Evolutionary conservation across 2,329 filamentous ascomycete species (phyloP).

Genomic region (Torrubiella hemipterigena): DNA sequence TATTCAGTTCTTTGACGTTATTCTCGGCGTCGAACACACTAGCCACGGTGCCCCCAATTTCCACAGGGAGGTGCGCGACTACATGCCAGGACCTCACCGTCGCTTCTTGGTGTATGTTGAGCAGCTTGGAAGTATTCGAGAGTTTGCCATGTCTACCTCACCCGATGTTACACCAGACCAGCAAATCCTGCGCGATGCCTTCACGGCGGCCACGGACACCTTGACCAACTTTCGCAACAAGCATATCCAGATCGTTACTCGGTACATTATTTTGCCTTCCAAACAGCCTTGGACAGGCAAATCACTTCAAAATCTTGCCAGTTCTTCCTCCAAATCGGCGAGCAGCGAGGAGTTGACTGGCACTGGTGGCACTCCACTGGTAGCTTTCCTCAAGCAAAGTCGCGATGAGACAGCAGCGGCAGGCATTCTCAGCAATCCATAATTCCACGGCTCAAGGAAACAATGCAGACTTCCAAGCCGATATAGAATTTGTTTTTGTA

Average conservation of each 20-base stretch:
- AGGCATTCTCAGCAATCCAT: no score
- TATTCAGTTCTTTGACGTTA: conserved; percentile 86
- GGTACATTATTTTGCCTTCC: conserved; percentile 80
- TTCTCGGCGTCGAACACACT: conserved; percentile 69
- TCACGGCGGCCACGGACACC: conserved; percentile 63
- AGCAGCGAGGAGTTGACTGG: conserved; percentile 50
- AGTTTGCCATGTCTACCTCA: conserved; percentile 46
- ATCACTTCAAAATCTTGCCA: conserved; percentile 28
- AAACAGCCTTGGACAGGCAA: conserved; percentile 23
- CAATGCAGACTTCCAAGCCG: no score
- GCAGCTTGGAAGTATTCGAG: conserved; percentile 60
- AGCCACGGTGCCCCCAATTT: conserved; percentile 28
- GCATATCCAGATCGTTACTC: conserved; percentile 79
- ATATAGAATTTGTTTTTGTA: no score
- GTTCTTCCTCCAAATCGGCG: conserved; percentile 24
- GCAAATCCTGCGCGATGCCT: conserved; percentile 31
- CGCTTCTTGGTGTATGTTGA: conserved; percentile 64
- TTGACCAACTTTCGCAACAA: conserved; percentile 68
- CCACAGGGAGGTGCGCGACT: conserved; percentile 62
- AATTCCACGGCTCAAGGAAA: no score
- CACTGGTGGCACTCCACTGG: conserved; percentile 57
- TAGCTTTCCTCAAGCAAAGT: conserved; percentile 82
- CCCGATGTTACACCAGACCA: conserved; percentile 43
- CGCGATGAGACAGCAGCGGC: conserved; percentile 62
- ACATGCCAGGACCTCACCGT: conserved; percentile 81